A percentile compares a stretch with the other conserved stretches of the same genome.
phyloP scores from a whole-genome alignment of 106 monocot genomes.

The Platanthera guangdongensis region DNA sequence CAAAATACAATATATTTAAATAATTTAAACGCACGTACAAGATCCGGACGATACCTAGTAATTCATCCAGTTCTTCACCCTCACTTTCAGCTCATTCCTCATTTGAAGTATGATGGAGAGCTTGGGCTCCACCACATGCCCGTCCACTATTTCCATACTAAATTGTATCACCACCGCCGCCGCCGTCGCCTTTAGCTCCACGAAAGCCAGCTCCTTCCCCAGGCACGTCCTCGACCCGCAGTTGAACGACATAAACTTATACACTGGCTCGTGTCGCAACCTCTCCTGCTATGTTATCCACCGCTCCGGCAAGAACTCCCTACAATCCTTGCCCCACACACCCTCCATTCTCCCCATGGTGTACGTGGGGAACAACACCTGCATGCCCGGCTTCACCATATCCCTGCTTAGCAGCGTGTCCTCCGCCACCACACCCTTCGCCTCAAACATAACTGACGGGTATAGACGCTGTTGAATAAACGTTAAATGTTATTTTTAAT shows the following conservation, averaged over 20 bases:
- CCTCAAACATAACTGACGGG: conserved; percentile 51
- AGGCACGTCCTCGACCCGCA: conserved; percentile 69
- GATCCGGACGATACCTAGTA: too few relatives aligned
- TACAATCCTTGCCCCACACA: conserved; percentile 71
- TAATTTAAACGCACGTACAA: too few relatives aligned
- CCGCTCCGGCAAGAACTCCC: conserved; percentile 46
- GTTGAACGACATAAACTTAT: conserved; percentile 70
- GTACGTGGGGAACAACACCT: conserved; percentile 34
- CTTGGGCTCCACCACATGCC: conserved; percentile 36
- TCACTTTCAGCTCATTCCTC: conserved; percentile 53
- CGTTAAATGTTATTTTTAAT: too few relatives aligned
- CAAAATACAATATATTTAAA: too few relatives aligned
- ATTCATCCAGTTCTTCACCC: conserved; percentile 26
- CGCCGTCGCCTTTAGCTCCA: conserved; percentile 38
- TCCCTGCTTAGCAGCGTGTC: conserved; percentile 43
- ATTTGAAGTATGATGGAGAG: conserved; percentile 57
- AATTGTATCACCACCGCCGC: conserved; percentile 37
- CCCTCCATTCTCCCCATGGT: conserved; percentile 48
- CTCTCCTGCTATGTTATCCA: conserved; percentile 45
- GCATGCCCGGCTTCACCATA: conserved; percentile 13
- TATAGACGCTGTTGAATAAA: too few relatives aligned
- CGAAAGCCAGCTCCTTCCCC: conserved; percentile 53
- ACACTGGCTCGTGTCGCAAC: conserved; percentile 47
- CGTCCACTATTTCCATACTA: conserved; percentile 23
- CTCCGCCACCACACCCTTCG: conserved; percentile 20